Conservation (phyloP, 768 basidiomycete genomes). For the Cyclocybe aegerita region DNA sequence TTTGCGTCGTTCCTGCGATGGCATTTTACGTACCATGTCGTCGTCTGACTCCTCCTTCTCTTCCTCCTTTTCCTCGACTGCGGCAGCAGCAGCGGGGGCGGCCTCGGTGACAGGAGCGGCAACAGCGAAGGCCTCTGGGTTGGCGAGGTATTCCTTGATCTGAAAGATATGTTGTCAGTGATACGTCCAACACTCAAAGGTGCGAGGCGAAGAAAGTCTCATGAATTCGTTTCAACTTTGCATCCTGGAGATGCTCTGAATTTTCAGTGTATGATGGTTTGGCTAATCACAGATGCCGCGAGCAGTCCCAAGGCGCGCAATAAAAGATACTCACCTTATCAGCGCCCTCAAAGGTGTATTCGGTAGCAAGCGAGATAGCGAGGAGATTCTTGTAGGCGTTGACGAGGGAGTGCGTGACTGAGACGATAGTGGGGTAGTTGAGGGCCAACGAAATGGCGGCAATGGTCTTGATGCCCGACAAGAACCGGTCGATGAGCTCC, state of each 20-base stretch:
- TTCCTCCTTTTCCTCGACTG: slow-evolving; percentile 73
- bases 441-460: slow-evolving; percentile 95
- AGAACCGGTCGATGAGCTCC: slow-evolving; percentile 89
- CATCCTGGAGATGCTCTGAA: slow-evolving; percentile 63
- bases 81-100: slow-evolving; percentile 56
- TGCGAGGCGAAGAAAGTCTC: slow-evolving; percentile 21
- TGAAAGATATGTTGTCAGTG: slow-evolving; percentile 31
- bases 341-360: slow-evolving; percentile 91
- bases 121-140: slow-evolving; percentile 96
- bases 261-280: slow-evolving; percentile 75
- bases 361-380: slow-evolving; percentile 84
- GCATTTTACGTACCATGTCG: slow-evolving; percentile 67
- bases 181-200: neutral
- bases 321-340: slow-evolving; percentile 69
- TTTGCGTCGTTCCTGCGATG: neutral
- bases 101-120: slow-evolving; percentile 67
- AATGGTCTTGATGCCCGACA: slow-evolving; percentile 92
- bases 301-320: slow-evolving; percentile 5
- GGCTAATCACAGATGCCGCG: slow-evolving; percentile 31
- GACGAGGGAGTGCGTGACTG: slow-evolving; percentile 92
- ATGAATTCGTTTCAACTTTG: slow-evolving; percentile 31
- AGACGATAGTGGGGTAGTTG: slow-evolving; percentile 94
- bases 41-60: slow-evolving; percentile 87
- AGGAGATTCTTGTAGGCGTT: slow-evolving; percentile 99
- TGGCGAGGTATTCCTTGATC: slow-evolving; percentile 96